Base-by-base conservation (phyloP, 108 stramenopile species). In the Stephanodiscus triporus region DNA sequence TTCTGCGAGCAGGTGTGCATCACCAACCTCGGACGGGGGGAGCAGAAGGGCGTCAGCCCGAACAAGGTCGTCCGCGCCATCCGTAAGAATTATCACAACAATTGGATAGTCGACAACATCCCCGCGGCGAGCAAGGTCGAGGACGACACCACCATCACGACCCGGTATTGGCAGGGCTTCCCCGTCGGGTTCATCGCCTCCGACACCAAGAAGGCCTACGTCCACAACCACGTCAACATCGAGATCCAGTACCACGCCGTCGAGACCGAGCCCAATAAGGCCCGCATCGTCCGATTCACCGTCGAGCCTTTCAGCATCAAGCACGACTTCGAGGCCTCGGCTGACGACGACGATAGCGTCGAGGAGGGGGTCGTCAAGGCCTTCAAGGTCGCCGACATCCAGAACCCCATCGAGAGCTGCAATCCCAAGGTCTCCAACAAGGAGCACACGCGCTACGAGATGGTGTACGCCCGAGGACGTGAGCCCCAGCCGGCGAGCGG, bases 31-130 rank as follows among this genome's bases (percentile, higher is more conserved):
- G 92, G 92, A 20, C 81, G 87, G 26, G 86, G 67, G 16, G 90
- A 94, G 53, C 72, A 77, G 36, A 69, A 77, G 50, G 92, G 92
- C 16, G 85, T 90, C 10, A 71, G 67, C 22, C 87, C 88, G 66
- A 87, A 88, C 68, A 91, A 93, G 74, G 83, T 98, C 65, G 89
- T 91, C 24, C 80, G 86, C 64, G 95, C 93, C 75, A 97, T 99
- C 73, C 92, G 94, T 11, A 86, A 95, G 67, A 82, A 96, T 29
- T 99, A 99, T 77, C 93, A 93, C 80, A 94, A 96, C 73, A 97
- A 99, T 79, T 97, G 97, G 99, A 98, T 98, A 48, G 95, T 99
- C 19, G 98, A 98, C 82, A 98, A 97, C 82, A 86, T 99, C 9
- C 93, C 97, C 22, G 90, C 96, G 9, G 97, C 96, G 13, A 78